A percentile compares a stretch with the other conserved stretches of the same genome.
Conservation (phyloP, 345 rosid species). For the Draba incana region DNA sequence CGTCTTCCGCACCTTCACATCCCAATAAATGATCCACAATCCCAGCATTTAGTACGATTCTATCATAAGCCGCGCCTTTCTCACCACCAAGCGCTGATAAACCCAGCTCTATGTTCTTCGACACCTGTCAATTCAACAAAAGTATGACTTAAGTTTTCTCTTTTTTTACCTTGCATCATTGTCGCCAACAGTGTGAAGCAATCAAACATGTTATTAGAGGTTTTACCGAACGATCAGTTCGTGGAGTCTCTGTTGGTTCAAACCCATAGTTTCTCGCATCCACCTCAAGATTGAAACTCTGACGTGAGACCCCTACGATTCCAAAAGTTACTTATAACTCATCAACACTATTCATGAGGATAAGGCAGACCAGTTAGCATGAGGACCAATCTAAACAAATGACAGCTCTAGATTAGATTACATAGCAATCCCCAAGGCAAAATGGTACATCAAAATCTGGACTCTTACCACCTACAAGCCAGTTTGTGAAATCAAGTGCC, state of each 20-base stretch:
- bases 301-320: conserved; percentile 70
- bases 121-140: conserved; percentile 43
- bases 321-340: conserved; percentile 3
- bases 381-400: conserved; percentile 14
- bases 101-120: conserved; percentile 89
- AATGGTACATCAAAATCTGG: conserved; percentile 1
- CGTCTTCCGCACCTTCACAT: conserved; percentile 81
- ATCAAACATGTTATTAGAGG: conserved; percentile 11
- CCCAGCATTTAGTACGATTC: conserved; percentile 87
- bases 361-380: not conserved
- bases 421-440: not conserved
- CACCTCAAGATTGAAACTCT: conserved; percentile 81
- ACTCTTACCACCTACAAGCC: conserved; percentile 4
- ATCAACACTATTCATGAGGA: not conserved
- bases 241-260: conserved; percentile 85
- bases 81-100: conserved; percentile 75
- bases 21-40: conserved; percentile 89
- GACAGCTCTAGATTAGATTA: not conserved
- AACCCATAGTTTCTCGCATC: conserved; percentile 85
- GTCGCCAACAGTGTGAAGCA: not conserved
- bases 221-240: conserved; percentile 91
- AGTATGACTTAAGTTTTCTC: not conserved
- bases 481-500: not conserved
- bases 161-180: not conserved
- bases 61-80: conserved; percentile 89